phyloP scores from a whole-genome alignment of 2,329 filamentous ascomycete genomes.

The Metarhizium rileyi region DNA sequence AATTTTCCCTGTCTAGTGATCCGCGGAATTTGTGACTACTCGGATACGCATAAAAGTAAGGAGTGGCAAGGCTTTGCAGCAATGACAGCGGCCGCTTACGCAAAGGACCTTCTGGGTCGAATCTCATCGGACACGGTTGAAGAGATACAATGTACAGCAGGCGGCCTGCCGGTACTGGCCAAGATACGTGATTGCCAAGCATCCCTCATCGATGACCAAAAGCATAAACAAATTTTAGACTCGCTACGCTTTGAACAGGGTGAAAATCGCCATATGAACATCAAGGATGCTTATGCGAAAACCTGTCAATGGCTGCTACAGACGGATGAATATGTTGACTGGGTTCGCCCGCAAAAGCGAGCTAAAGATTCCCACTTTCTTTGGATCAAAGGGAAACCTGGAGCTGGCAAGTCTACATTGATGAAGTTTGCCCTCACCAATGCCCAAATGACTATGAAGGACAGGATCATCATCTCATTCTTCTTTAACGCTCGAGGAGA shows the following conservation, averaged over 20 bases:
- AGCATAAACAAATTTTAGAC: constrained; percentile 12
- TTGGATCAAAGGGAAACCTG: constrained; percentile 38
- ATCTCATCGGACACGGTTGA: constrained; percentile 10
- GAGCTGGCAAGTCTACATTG: constrained; percentile 34
- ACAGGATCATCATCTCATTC: constrained; percentile 27
- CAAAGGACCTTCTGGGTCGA: constrained; percentile 14
- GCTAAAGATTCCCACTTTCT: constrained; percentile 28
- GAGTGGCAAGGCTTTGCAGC: constrained; percentile 21
- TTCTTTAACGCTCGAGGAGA: constrained; percentile 40
- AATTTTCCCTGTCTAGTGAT: constrained; percentile 22
- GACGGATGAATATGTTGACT: constrained; percentile 22
- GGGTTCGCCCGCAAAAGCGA: constrained; percentile 21
- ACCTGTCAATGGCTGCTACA: constrained; percentile 26
- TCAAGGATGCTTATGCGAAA: constrained; percentile 25
- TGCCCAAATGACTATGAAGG: constrained; percentile 8
- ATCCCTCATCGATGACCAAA: neutral
- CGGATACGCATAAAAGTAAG: constrained; percentile 23
- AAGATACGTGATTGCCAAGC: no score
- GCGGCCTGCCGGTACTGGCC: no score
- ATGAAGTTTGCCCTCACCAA: constrained; percentile 29
- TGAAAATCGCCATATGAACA: constrained; percentile 23
- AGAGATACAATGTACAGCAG: no score
- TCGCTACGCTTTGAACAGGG: constrained; percentile 29
- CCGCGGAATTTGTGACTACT: constrained; percentile 26
- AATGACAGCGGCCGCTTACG: constrained; percentile 20